These are phyloP conservation scores for Claviceps paspali DNA, from an alignment of 2,329 filamentous ascomycete genomes.

Conservation along the genomic window DNA sequence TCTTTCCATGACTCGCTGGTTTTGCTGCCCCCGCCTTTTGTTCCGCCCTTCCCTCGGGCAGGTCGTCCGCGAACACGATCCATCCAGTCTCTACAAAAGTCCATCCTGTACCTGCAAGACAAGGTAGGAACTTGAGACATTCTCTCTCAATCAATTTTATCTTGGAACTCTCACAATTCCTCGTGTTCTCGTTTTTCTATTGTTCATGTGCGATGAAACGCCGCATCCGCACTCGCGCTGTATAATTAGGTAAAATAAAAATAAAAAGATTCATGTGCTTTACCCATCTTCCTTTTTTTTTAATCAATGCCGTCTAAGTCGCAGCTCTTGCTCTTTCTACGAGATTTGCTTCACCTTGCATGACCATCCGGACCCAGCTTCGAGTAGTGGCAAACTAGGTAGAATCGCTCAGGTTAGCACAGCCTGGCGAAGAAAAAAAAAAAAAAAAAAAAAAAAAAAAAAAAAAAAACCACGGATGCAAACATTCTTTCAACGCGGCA, in stretches of 20 bases:
- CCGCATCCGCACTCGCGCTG: neutral
- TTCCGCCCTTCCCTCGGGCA: no score
- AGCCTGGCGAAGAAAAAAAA: neutral
- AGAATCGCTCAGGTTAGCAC: constrained; percentile 7
- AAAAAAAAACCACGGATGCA: neutral
- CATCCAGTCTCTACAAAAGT: no score
- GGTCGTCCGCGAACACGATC: no score
- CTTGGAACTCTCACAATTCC: no score
- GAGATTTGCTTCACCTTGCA: constrained; percentile 70
- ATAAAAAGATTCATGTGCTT: no score
- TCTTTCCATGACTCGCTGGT: neutral
- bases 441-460: neutral
- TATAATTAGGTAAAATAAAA: neutral
- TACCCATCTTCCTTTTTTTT: no score
- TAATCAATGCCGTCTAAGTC: neutral
- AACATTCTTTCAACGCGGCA: no score
- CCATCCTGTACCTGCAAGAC: no score
- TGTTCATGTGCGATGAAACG: neutral
- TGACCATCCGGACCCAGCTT: constrained; percentile 72
- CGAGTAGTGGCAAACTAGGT: constrained; percentile 64
- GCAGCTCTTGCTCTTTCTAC: constrained; percentile 19
- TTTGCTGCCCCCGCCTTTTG: no score
- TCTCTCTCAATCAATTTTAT: no score
- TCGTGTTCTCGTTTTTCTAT: neutral
- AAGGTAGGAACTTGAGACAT: no score